Base-by-base conservation (phyloP, 169 alveolate species). In the Fabrea salina region DNA sequence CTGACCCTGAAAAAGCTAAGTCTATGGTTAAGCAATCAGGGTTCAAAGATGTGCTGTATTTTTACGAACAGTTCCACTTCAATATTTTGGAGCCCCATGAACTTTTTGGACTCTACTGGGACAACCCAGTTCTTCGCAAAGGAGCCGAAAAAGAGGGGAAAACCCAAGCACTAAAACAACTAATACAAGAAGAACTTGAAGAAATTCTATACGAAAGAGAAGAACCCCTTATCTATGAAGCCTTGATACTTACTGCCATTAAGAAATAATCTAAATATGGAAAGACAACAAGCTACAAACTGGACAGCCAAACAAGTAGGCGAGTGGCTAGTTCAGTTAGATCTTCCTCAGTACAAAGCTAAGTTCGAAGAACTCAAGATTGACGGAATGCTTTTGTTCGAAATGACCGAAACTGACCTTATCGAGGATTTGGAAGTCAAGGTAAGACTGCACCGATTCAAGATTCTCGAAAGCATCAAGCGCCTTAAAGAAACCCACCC, bases 1-100 rank as follows among this genome's bases (percentile, higher is more conserved):
- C 74, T 16, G 74, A 61, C 16, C 74, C 74, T 16, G 74, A 61
- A 61, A 61, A 61, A 61, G 74, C 39, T 22, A 37, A 37, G 25
- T 47, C 50, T 11, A 11, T 61, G 54, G 53, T 61, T 32, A 61
- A 61, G 32, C 11, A 27, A 13, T 16, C 49, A 16, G 74, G 74
- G 39, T 61, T 61, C 4, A 30, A 13, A 8, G 13, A 37, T 8
- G 22, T 30, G 27, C 16, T 22, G 25, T 37, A 27, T 16, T 61
- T 61, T 35, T 61, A 61, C 39, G 74, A 61, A 5, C 74, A 61
- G 49, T 61, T 33, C 32, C 74, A 61, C 32, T 61, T n/a, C 32
- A 13, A 13, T 33, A 25, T n/a, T 1, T 11, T 61, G 11, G 32
- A 16, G 32, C 41, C 32, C 13, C 25, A 61, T 22, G 74, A 61